phyloP scores from a whole-genome alignment of 306 rosid genomes.

The Cucumis hystrix region DNA sequence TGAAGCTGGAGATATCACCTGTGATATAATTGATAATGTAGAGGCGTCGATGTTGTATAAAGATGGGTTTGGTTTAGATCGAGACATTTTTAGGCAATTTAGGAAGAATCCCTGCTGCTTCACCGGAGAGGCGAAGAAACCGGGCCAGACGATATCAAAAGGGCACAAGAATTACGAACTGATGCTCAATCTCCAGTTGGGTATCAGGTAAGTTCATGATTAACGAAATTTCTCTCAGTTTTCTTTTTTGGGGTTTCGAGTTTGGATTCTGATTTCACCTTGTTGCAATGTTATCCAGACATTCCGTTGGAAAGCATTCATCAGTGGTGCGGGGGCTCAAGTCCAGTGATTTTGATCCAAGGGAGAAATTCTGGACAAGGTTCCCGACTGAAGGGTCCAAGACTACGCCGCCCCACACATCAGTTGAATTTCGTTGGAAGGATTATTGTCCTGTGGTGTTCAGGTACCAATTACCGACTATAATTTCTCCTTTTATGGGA shows the following conservation, averaged over 20 bases:
- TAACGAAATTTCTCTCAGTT: not conserved
- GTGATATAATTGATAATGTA: slow-evolving; percentile 78
- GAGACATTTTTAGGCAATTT: slow-evolving; percentile 28
- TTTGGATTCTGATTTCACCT: not conserved
- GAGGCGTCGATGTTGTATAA: slow-evolving; percentile 67
- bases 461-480: slow-evolving; percentile 32
- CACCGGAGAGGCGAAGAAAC: slow-evolving; percentile 62
- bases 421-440: slow-evolving; percentile 82
- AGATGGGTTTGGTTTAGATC: slow-evolving; percentile 22
- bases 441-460: slow-evolving; percentile 93
- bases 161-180: slow-evolving; percentile 90
- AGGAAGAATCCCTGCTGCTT: slow-evolving; percentile 35
- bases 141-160: slow-evolving; percentile 58
- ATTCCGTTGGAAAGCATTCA: slow-evolving; percentile 85
- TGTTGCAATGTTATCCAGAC: slow-evolving; percentile 21
- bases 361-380: slow-evolving; percentile 90
- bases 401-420: slow-evolving; percentile 83
- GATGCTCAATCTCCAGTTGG: slow-evolving; percentile 92
- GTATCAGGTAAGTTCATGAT: slow-evolving; percentile 44
- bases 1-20: slow-evolving; percentile 90
- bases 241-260: not conserved
- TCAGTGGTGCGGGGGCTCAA: slow-evolving; percentile 39
- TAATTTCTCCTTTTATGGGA: not conserved
- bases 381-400: slow-evolving; percentile 86
- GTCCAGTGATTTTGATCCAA: slow-evolving; percentile 65